Evolutionary conservation across 192 early-diverging fungal genomes (phyloP).

Genomic region (Coemansia sp.): DNA sequence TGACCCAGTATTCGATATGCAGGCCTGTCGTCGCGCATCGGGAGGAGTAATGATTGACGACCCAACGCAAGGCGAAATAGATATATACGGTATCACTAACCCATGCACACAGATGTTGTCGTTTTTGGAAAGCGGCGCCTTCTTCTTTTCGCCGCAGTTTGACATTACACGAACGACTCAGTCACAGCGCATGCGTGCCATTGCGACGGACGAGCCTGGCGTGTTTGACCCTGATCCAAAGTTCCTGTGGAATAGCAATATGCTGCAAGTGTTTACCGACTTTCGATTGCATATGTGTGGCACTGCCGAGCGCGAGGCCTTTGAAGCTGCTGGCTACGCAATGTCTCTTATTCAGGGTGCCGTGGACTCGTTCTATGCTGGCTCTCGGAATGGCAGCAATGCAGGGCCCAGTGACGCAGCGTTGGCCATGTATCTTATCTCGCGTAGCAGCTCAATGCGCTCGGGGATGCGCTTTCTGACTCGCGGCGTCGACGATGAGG

Average conservation of each 20-base stretch:
- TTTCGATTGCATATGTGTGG: conserved; percentile 79
- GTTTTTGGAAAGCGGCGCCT: conserved; percentile 83
- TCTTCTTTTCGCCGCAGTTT: conserved; percentile 89
- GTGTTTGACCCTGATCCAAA: conserved; percentile 62
- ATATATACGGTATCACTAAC: conserved; percentile 60
- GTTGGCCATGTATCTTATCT: conserved; percentile 43
- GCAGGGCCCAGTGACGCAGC: not conserved
- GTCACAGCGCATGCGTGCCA: conserved; percentile 59
- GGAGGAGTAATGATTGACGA: conserved; percentile 45
- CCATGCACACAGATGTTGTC: conserved; percentile 78
- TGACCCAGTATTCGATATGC: conserved; percentile 71
- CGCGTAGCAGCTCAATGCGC: conserved; percentile 53
- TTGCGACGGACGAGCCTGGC: conserved; percentile 44
- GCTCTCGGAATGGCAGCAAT: not conserved
- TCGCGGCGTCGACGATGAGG: conserved; percentile 96
- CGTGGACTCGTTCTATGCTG: conserved; percentile 34
- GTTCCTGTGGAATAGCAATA: conserved; percentile 93
- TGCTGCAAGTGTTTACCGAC: conserved; percentile 79
- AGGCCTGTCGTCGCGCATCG: conserved; percentile 39
- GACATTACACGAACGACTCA: conserved; percentile 88
- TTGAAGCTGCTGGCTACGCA: conserved; percentile 79
- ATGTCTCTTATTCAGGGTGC: conserved; percentile 60
- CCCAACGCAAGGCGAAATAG: conserved; percentile 44
- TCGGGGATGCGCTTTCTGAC: conserved; percentile 93
- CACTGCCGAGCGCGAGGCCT: conserved; percentile 61